Conservation (phyloP, 2,329 filamentous ascomycete species). For the Cladophialophora yegresii region DNA sequence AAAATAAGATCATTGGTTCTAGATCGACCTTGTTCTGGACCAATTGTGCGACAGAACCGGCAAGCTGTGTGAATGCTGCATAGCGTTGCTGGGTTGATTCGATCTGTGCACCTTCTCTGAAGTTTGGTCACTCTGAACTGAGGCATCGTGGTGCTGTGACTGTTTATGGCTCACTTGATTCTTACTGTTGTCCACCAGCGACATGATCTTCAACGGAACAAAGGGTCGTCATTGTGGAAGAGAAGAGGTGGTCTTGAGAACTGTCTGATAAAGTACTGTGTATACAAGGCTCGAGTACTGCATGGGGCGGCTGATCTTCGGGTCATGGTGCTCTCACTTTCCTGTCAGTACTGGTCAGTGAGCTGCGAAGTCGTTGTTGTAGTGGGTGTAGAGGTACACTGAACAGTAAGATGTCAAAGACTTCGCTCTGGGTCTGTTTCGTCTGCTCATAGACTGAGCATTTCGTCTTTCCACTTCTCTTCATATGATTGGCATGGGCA, state of each 20-base stretch:
- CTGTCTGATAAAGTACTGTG: not conserved
- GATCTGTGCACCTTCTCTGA: not conserved
- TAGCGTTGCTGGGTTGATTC: not conserved
- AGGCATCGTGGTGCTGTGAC: not conserved
- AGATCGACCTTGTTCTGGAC: not conserved
- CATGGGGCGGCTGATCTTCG: not conserved
- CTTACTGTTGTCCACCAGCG: not conserved
- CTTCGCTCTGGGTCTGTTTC: not conserved
- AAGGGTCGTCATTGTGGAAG: not conserved
- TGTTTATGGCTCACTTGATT: not conserved
- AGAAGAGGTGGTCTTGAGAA: not conserved
- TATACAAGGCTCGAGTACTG: not conserved
- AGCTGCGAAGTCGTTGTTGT: not conserved
- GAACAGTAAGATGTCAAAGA: not conserved
- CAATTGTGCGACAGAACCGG: not conserved
- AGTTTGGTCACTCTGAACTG: not conserved
- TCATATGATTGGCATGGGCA: not conserved
- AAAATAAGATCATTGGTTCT: not conserved
- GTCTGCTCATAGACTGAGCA: not conserved
- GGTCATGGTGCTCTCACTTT: not conserved
- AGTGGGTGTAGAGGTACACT: not conserved
- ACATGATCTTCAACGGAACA: not conserved
- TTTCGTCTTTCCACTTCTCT: not conserved
- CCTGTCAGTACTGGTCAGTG: not conserved
- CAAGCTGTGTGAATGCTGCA: not conserved